Base-by-base conservation (phyloP, 371 early-diverging fungal species). In the Smittium mucronatum region DNA sequence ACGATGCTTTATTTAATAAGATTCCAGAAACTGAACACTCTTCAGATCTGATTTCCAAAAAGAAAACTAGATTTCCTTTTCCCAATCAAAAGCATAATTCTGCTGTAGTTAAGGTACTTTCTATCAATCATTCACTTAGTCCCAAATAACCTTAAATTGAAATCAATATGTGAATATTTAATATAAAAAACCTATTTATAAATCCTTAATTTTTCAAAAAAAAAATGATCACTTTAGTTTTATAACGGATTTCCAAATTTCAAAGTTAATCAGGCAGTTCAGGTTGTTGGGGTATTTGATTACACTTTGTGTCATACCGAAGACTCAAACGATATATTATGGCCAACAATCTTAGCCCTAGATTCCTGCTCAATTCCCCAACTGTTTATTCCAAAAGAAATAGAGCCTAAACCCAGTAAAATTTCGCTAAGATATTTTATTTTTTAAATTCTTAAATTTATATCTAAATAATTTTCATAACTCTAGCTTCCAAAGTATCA, bases 241-340 rank as follows among this genome's bases (percentile, higher is more conserved):
- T 65, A 65, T 65, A 36, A 36, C n/a, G 65, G 36, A 17, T 34
- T 15, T n/a, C 32, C n/a, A 25, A 36, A 65, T n/a, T 65, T 31
- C 34, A 65, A 34, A 65, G 65, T 36, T 36, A 65, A 65, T 33
- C 69, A 71, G 59, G 57, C 71, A 30, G 59, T 71, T 21, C 63
- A 71, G 32, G 69, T 71, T 29, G 59, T 71, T 64, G 72, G 72
- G 47, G 35, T 71, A 21, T 71, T 71, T 58, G 72, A 71, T 2
- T 71, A 68, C 68, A 29, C 32, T 33, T 28, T 28, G 28, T 65
- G 34, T n/a, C 36, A 36, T n/a, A 11, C n/a, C 5, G 65, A 65
- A 28, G 36, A 65, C 5, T 65, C 65, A 34, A 34, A 65, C 11
- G 65, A 25, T 15, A n/a, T 34, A n/a, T 32, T 34, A n/a, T 65